These are phyloP conservation scores for Ascochyta rabiei DNA, from an alignment of 2,329 filamentous ascomycete genomes.

Conservation along the genomic window DNA sequence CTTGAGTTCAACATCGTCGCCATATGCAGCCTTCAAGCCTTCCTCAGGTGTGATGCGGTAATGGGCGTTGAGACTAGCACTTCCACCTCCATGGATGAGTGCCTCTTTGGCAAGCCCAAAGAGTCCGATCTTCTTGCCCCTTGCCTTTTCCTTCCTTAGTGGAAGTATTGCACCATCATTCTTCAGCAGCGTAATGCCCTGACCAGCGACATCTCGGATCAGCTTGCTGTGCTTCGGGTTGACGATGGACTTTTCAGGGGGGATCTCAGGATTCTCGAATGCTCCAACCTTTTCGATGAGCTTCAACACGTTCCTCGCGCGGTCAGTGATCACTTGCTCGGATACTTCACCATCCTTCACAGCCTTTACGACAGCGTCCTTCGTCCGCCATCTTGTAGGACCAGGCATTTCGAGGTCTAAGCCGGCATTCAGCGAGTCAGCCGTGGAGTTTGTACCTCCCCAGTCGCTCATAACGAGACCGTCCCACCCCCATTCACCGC, in stretches of 20 bases:
- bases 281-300: constrained; percentile 72
- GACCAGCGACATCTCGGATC: constrained; percentile 68
- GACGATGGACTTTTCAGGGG: constrained; percentile 67
- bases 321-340: constrained; percentile 38
- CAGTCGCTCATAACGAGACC: constrained; percentile 72
- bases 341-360: constrained; percentile 57
- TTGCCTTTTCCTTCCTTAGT: constrained; percentile 62
- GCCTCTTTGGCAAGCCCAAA: constrained; percentile 69
- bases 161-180: constrained; percentile 71
- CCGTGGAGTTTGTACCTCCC: constrained; percentile 51
- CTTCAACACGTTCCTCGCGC: constrained; percentile 54
- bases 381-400: constrained; percentile 70
- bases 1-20: constrained; percentile 38
- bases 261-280: constrained; percentile 62
- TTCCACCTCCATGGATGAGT: constrained; percentile 44
- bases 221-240: constrained; percentile 65
- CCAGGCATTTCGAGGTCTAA: constrained; percentile 49
- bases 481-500: constrained; percentile 74
- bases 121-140: constrained; percentile 66
- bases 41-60: constrained; percentile 38
- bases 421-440: constrained; percentile 44
- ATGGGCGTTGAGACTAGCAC: constrained; percentile 35
- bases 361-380: constrained; percentile 62
- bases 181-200: constrained; percentile 74
- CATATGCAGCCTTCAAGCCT: constrained; percentile 34